Conservation (phyloP, 2,329 filamentous ascomycete genomes). For the Colletotrichum sp. region DNA sequence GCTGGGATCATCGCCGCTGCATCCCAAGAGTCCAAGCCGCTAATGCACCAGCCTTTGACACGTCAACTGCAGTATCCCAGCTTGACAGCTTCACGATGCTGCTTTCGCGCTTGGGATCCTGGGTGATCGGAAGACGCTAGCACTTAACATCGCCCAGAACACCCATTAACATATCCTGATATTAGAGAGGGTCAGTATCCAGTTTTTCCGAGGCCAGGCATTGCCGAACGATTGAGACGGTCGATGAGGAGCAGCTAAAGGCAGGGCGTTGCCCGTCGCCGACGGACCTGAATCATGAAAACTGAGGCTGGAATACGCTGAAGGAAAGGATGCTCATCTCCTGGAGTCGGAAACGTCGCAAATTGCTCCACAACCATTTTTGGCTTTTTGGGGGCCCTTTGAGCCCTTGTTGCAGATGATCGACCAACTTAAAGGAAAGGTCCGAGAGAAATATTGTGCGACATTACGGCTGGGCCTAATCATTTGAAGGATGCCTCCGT, state of each 20-base stretch:
- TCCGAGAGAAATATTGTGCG: neutral
- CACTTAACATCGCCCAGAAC: neutral
- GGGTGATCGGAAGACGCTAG: neutral
- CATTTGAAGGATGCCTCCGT: neutral
- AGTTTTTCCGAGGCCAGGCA: neutral
- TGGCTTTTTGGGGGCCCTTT: neutral
- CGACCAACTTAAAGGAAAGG: neutral
- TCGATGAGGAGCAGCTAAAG: neutral
- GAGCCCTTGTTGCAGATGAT: slow-evolving; percentile 7
- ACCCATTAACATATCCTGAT: neutral
- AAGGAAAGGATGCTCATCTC: neutral
- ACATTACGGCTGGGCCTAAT: neutral
- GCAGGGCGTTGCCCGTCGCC: neutral
- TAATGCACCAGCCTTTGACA: slow-evolving; percentile 12
- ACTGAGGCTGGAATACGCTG: neutral
- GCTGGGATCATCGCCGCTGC: slow-evolving; percentile 11
- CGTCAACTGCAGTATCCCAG: slow-evolving; percentile 17
- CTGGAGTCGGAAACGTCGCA: slow-evolving; percentile 8
- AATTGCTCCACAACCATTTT: neutral
- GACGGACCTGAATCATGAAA: neutral
- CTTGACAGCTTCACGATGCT: slow-evolving; percentile 15
- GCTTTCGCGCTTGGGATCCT: neutral
- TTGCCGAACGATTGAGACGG: neutral
- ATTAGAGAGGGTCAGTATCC: neutral
- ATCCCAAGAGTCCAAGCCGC: slow-evolving; percentile 1